phyloP scores from a whole-genome alignment of 495 filamentous ascomycete species.

The Daldinia childiae region DNA sequence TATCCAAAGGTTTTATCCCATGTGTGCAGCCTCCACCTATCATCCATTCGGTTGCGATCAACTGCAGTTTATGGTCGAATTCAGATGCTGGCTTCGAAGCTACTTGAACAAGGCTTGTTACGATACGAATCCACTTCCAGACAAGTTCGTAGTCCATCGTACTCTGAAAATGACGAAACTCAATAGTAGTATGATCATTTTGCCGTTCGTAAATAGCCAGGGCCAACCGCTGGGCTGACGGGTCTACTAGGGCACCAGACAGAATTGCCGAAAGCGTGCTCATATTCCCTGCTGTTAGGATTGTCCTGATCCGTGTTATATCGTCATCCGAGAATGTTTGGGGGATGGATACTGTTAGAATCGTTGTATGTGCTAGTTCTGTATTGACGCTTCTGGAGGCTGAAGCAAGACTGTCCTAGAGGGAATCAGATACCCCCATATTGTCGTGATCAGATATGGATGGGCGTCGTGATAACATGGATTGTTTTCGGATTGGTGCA shows the following conservation, averaged over 20 bases:
- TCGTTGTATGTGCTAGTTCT: neutral
- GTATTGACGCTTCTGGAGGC: neutral
- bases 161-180: constrained; percentile 29
- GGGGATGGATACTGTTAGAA: neutral
- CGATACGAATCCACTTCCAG: constrained; percentile 16
- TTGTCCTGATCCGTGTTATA: neutral
- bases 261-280: neutral
- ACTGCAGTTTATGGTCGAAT: neutral
- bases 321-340: neutral
- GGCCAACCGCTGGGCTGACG: neutral
- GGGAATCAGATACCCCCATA: neutral
- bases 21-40: neutral
- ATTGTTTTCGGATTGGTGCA: neutral
- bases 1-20: neutral
- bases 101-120: constrained; percentile 10
- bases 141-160: constrained; percentile 15
- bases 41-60: neutral
- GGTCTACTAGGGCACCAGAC: neutral
- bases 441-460: too few relatives aligned
- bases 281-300: neutral
- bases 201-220: neutral
- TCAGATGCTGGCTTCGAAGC: constrained; percentile 14
- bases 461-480: neutral
- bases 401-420: neutral
- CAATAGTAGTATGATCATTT: constrained; percentile 19